Percentiles rank a stretch among this genome's conserved stretches.
Evolutionary conservation across 2,329 filamentous ascomycete genomes (phyloP).

Genomic region (Geosmithia flava): DNA sequence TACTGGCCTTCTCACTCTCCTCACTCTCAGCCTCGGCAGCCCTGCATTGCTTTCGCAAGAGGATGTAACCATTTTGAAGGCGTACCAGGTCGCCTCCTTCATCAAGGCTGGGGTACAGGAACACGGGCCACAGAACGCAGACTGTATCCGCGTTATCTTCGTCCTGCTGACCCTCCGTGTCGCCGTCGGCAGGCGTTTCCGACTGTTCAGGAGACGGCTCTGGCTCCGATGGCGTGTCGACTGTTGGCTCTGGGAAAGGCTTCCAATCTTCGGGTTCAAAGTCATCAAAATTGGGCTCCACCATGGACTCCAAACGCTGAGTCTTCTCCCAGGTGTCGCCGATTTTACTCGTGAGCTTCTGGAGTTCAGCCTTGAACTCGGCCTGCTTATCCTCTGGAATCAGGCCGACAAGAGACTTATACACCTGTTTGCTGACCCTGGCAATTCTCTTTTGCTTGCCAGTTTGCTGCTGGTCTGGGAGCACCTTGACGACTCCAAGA

Average conservation of each 20-base stretch:
- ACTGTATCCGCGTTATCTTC: not conserved
- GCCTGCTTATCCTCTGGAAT: not conserved
- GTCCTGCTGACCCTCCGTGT: not conserved
- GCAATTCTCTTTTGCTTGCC: not conserved
- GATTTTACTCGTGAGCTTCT: not conserved
- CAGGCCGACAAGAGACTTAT: not conserved
- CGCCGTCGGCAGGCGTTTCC: not conserved
- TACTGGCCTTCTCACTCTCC: not conserved
- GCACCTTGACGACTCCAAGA: not conserved
- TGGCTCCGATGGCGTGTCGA: not conserved
- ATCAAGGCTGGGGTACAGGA: not conserved
- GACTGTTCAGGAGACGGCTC: too few species aligned
- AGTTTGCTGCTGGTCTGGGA: not conserved
- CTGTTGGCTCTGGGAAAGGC: not conserved
- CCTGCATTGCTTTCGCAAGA: not conserved
- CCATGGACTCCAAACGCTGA: not conserved
- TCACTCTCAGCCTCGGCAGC: not conserved
- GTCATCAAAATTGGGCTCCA: not conserved
- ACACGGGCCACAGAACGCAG: not conserved
- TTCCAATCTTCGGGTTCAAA: not conserved
- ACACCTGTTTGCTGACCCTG: not conserved
- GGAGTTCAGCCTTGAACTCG: not conserved
- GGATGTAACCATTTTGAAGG: not conserved
- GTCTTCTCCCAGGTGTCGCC: not conserved
- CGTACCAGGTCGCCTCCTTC: not conserved